Evolutionary conservation across 352 stramenopile genomes (phyloP).

Genomic region (Globisporangium irregulare): DNA sequence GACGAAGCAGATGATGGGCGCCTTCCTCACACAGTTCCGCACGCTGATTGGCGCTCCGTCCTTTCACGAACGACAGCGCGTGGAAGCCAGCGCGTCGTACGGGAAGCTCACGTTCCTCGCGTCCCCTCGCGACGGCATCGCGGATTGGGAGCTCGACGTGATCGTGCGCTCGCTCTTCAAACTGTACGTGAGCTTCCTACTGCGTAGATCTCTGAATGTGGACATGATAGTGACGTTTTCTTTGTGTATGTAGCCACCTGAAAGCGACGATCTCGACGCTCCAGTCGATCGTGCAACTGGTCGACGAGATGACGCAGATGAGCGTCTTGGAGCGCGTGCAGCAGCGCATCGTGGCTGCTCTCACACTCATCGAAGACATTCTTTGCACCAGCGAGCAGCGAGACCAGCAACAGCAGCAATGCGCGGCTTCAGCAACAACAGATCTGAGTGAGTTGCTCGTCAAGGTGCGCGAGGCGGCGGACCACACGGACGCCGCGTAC

Average conservation of each 20-base stretch:
- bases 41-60: slow-evolving; percentile 55
- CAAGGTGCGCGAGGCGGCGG: slow-evolving; percentile 42
- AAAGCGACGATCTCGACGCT: slow-evolving; percentile 59
- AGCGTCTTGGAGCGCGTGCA: slow-evolving; percentile 67
- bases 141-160: slow-evolving; percentile 73
- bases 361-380: slow-evolving; percentile 52
- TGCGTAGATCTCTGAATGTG: neutral
- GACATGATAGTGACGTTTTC: neutral
- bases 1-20: slow-evolving; percentile 58
- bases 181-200: slow-evolving; percentile 21
- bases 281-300: slow-evolving; percentile 68
- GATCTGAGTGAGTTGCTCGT: slow-evolving; percentile 29
- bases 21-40: slow-evolving; percentile 65
- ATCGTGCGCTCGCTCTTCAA: slow-evolving; percentile 45
- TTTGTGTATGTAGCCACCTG: slow-evolving; percentile 35
- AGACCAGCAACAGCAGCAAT: slow-evolving; percentile 20
- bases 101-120: slow-evolving; percentile 41
- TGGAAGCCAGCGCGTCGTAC: slow-evolving; percentile 16
- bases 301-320: slow-evolving; percentile 68
- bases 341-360: slow-evolving; percentile 43
- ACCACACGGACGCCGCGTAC: slow-evolving; percentile 53
- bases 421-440: slow-evolving; percentile 14
- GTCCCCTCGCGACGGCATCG: slow-evolving; percentile 45
- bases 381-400: slow-evolving; percentile 22
- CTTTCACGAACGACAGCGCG: slow-evolving; percentile 39